Evolutionary conservation across 352 stramenopile species (phyloP).

Genomic region (Elongisporangium undulatum): DNA sequence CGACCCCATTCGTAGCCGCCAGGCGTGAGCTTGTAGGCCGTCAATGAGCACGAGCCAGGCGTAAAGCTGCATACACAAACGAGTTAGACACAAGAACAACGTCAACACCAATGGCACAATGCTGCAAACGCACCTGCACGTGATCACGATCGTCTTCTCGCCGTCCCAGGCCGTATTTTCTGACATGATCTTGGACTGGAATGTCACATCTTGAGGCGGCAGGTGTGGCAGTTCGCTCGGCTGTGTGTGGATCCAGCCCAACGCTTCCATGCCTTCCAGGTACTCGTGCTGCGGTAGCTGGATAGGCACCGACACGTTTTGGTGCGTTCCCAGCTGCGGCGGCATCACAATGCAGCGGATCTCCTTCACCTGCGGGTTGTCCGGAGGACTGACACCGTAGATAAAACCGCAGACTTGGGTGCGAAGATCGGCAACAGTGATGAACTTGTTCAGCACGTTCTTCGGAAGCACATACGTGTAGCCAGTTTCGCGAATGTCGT

Average conservation of each 20-base stretch:
- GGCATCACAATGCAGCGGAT: conserved; percentile 99
- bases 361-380: conserved; percentile 99
- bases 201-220: conserved; percentile 94
- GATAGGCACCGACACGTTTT: conserved; percentile 97
- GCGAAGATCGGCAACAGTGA: conserved; percentile 96
- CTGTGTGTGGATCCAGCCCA: conserved; percentile 99
- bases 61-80: conserved; percentile 90
- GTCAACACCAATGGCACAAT: not conserved
- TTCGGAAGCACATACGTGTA: conserved; percentile 99
- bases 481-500: conserved; percentile 97
- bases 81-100: not conserved
- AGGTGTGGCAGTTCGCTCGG: conserved; percentile 97
- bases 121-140: conserved; percentile 48
- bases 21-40: conserved; percentile 97
- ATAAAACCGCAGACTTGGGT: conserved; percentile 98
- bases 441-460: conserved; percentile 99
- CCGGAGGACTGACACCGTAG: conserved; percentile 97
- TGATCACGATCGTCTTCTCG: conserved; percentile 98
- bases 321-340: conserved; percentile 98
- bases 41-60: conserved; percentile 98
- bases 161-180: conserved; percentile 96
- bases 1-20: conserved; percentile 97
- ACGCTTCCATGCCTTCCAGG: conserved; percentile 96
- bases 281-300: conserved; percentile 96
- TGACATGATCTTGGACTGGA: conserved; percentile 96